Base-by-base conservation (phyloP, 163 green algal genomes). In the Chlamydomonas reinhardtii region DNA sequence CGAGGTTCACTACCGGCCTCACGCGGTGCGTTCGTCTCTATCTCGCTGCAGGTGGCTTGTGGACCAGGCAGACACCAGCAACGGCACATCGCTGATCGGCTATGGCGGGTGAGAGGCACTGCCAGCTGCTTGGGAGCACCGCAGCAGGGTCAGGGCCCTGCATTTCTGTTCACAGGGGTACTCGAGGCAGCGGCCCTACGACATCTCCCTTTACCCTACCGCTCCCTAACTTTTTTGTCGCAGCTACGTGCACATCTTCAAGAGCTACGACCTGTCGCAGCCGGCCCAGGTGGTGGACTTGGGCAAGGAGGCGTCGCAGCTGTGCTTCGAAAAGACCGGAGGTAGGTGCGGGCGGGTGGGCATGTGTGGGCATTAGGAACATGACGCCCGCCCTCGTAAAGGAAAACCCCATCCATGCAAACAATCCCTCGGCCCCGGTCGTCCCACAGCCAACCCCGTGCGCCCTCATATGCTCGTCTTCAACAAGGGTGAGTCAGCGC, bases 241-340 rank as follows among this genome's bases (percentile, higher is more conserved):
- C 75, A 82, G 75, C 8, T 82, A 82, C 75, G 68, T 82, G 20
- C 59, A 82, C 59, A 82, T 82, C 34, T 82, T 54, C 32, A 56
- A 82, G 19, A 73, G 24, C 34, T 59, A 35, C 24, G 31, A 73
- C 35, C 61, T 82, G 31, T 56, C 64, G 0, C 2, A 56, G 20
- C 4, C 59, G 15, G 2, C 22, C 48, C 32, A 72, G 12, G 56
- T 25, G 20, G 25, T 82, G 9, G 75, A 82, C 75, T 35, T 82
- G 27, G 59, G 59, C 8, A 61, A 24, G 17, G 59, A 29, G 8
- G 29, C 59, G 3, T 54, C 75, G 37, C 59, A 59, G 59, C 34
- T 82, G 17, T 82, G 75, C 59, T 62, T 73, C 59, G n/a, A 20
- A 5, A 34, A 35, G 29, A 72, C 65, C 1, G 65, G 65, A 37